phyloP scores from a whole-genome alignment of 2,329 filamentous ascomycete species.

The Rutstroemia sp. region DNA sequence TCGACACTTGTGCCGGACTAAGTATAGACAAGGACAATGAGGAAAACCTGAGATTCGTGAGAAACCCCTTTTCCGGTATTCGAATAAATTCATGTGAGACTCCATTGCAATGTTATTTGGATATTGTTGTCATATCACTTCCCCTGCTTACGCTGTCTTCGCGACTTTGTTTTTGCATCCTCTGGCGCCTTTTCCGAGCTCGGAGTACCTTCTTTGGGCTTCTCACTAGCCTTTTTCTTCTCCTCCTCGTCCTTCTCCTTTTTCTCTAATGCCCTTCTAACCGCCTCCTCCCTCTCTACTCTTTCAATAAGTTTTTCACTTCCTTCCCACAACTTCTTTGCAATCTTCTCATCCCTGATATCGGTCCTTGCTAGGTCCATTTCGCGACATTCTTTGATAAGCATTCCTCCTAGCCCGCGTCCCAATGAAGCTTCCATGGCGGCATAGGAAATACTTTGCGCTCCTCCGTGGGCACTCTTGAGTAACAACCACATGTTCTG shows the following conservation, averaged over 20 bases:
- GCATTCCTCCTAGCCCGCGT: conserved; percentile 55
- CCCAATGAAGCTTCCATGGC: conserved; percentile 72
- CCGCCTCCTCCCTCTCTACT: conserved; percentile 71
- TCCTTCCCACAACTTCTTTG: conserved; percentile 83
- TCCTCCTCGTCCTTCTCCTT: conserved; percentile 33
- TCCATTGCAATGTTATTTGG: conserved; percentile 5
- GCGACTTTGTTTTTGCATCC: conserved; percentile 23
- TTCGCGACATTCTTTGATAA: conserved; percentile 85
- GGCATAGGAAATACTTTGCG: conserved; percentile 79
- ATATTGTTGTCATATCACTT: background rate
- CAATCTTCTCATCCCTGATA: conserved; percentile 68
- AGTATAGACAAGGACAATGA: no score
- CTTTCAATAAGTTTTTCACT: conserved; percentile 78
- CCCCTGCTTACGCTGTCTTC: conserved; percentile 20
- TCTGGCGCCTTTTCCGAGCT: conserved; percentile 30
- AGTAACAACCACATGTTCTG: conserved; percentile 79
- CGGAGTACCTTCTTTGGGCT: conserved; percentile 26
- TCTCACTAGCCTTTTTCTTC: conserved; percentile 20
- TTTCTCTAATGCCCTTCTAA: conserved; percentile 35
- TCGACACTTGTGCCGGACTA: no score
- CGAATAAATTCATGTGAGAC: background rate
- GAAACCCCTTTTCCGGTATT: background rate
- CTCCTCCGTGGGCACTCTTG: conserved; percentile 76
- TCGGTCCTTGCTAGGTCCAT: conserved; percentile 66
- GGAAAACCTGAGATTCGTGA: no score